Conservation (phyloP, 2,329 filamentous ascomycete genomes). For the Paraphoma sp. region DNA sequence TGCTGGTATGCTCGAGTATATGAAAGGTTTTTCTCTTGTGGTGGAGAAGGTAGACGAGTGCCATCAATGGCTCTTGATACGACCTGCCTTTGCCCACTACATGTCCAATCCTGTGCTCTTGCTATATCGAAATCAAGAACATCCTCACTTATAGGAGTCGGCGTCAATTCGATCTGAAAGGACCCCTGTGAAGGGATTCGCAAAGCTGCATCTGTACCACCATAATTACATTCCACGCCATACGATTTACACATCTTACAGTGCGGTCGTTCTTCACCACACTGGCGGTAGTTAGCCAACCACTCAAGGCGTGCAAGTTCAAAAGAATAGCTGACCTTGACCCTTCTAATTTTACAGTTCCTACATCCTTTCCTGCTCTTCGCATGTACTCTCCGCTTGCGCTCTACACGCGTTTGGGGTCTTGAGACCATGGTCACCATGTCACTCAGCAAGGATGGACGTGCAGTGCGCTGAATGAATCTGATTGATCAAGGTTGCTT, state of each 20-base stretch:
- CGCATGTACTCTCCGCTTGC: slow-evolving; percentile 50
- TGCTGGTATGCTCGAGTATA: not conserved
- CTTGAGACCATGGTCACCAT: slow-evolving; percentile 24
- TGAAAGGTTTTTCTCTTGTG: not conserved
- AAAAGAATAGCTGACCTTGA: slow-evolving; percentile 54
- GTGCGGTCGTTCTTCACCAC: slow-evolving; percentile 59
- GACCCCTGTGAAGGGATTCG: slow-evolving; percentile 40
- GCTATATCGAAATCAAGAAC: no score
- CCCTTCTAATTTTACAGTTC: slow-evolving; percentile 63
- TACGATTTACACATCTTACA: slow-evolving; percentile 58
- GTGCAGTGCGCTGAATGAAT: not conserved
- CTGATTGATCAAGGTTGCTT: not conserved
- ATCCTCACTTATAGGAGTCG: no score
- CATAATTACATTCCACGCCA: slow-evolving; percentile 59
- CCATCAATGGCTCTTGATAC: not conserved
- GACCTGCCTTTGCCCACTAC: not conserved
- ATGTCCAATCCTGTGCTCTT: no score
- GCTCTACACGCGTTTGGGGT: slow-evolving; percentile 10
- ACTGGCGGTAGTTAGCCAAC: slow-evolving; percentile 47
- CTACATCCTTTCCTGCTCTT: slow-evolving; percentile 63
- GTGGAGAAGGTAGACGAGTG: no score
- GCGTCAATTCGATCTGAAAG: slow-evolving; percentile 29
- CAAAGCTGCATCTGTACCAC: slow-evolving; percentile 37
- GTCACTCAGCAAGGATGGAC: not conserved
- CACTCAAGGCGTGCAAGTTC: not conserved